Evolutionary conservation across 1,284 basidiomycete genomes (phyloP).

Genomic region (Lentinus polychrous): DNA sequence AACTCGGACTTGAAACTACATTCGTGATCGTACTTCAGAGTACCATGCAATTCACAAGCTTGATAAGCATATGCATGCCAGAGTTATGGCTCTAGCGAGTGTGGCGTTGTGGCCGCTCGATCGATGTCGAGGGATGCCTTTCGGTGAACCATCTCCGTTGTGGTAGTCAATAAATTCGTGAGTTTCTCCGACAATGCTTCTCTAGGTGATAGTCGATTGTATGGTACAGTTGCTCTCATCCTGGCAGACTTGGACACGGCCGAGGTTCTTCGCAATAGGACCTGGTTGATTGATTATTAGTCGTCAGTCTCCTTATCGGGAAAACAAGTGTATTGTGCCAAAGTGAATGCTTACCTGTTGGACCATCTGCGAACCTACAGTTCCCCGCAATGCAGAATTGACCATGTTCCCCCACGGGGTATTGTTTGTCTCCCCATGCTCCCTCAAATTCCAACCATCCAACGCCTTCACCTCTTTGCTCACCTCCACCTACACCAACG

Average conservation of each 20-base stretch:
- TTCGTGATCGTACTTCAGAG: no score
- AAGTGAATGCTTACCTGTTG: conserved; percentile 18
- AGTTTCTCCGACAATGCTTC: no score
- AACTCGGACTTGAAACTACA: no score
- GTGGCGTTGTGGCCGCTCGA: no score
- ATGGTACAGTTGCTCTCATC: conserved; percentile 17
- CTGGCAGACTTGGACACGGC: conserved; percentile 21
- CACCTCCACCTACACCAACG: conserved; percentile 14
- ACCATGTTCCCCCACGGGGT: conserved; percentile 18
- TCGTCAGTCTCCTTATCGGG: not conserved
- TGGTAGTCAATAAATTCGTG: no score
- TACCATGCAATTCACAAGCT: no score
- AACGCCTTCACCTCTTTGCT: conserved; percentile 17
- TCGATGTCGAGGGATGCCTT: no score
- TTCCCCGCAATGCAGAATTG: conserved; percentile 21
- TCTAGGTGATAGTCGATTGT: no score
- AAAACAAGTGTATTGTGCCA: not conserved
- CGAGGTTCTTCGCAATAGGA: conserved; percentile 24
- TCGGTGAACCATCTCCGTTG: no score
- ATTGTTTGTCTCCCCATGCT: conserved; percentile 26
- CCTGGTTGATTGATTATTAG: conserved; percentile 11
- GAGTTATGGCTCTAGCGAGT: no score
- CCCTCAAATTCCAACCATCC: conserved; percentile 24
- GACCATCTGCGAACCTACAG: conserved; percentile 21
- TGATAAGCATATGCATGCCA: no score